Percentiles rank a stretch among this genome's conserved stretches.
These are phyloP conservation scores for Clarireedia sp. DNA, from an alignment of 2,329 filamentous ascomycete genomes.

Conservation along the genomic window DNA sequence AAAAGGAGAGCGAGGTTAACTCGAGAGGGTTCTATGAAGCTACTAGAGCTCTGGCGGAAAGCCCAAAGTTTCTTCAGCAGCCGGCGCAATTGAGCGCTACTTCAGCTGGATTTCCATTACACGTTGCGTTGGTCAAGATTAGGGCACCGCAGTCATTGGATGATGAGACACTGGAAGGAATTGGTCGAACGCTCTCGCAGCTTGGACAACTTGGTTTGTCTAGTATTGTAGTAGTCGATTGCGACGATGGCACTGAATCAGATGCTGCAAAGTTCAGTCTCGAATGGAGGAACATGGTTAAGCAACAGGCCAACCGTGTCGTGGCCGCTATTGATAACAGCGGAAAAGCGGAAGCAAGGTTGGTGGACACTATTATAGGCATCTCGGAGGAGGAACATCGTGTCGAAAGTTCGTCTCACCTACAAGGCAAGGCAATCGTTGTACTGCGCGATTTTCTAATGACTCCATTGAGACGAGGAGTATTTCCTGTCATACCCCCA, in stretches of 20 bases:
- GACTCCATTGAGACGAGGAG: conserved; percentile 56
- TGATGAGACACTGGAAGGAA: conserved; percentile 60
- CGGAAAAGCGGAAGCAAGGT: conserved; percentile 58
- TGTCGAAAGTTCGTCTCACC: conserved; percentile 2
- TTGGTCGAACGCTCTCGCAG: conserved; percentile 78
- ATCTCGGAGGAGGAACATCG: conserved; percentile 17
- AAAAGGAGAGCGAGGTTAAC: conserved; percentile 44
- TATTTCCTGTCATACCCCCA: conserved; percentile 62
- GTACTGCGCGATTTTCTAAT: conserved; percentile 49
- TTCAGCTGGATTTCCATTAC: conserved; percentile 37
- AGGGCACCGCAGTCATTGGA: conserved; percentile 64
- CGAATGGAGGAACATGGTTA: conserved; percentile 37
- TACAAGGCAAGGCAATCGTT: conserved; percentile 28
- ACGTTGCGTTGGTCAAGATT: conserved; percentile 82
- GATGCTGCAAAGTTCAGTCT: conserved; percentile 14
- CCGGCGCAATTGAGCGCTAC: conserved; percentile 25
- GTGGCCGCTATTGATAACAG: conserved; percentile 66
- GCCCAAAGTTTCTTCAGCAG: conserved; percentile 51
- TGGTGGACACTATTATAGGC: conserved; percentile 49
- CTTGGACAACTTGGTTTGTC: conserved; percentile 73
- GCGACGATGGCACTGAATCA: conserved; percentile 34
- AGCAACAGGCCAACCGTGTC: conserved; percentile 63
- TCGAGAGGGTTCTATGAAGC: conserved; percentile 52
- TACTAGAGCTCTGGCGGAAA: conserved; percentile 46
- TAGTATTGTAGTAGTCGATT: conserved; percentile 78